phyloP scores from a whole-genome alignment of 805 yeast species.

The Saturnispora kantuleensis region DNA sequence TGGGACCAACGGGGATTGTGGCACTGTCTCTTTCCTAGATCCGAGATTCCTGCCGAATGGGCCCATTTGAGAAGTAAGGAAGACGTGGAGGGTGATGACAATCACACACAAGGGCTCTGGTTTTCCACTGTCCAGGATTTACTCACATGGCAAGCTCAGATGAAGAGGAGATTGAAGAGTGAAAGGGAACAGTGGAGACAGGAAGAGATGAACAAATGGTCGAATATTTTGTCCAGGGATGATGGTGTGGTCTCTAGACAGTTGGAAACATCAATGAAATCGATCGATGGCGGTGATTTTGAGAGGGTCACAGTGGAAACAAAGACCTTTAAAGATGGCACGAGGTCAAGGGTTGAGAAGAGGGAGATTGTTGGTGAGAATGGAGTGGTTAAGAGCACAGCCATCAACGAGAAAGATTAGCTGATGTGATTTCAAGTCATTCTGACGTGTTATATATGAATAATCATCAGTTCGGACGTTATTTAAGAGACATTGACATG shows the following conservation, averaged over 20 bases:
- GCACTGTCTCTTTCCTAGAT: constrained; percentile 79
- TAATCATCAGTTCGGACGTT: no score
- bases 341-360: constrained; percentile 6
- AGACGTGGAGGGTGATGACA: constrained; percentile 38
- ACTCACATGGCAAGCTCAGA: constrained; percentile 56
- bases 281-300: constrained; percentile 33
- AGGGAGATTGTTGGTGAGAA: constrained; percentile 8
- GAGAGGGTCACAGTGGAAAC: constrained; percentile 24
- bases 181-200: constrained; percentile 24
- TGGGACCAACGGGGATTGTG: constrained; percentile 84
- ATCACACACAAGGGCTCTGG: constrained; percentile 43
- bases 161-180: constrained; percentile 35
- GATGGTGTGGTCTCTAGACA: constrained; percentile 28
- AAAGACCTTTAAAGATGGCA: constrained; percentile 8
- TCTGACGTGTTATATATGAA: no score
- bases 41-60: constrained; percentile 20
- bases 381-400: constrained; percentile 6
- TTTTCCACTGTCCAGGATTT: constrained; percentile 58
- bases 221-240: constrained; percentile 3
- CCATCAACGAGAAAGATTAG: no score
- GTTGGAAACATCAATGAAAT: constrained; percentile 27
- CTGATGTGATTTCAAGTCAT: no score
- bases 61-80: constrained; percentile 40
- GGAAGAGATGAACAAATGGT: constrained; percentile 22
- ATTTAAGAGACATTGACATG: no score